Percentiles rank a stretch among this genome's conserved stretches.
Conservation (phyloP, 139 green algal genomes). For the Trebouxia sp. region DNA sequence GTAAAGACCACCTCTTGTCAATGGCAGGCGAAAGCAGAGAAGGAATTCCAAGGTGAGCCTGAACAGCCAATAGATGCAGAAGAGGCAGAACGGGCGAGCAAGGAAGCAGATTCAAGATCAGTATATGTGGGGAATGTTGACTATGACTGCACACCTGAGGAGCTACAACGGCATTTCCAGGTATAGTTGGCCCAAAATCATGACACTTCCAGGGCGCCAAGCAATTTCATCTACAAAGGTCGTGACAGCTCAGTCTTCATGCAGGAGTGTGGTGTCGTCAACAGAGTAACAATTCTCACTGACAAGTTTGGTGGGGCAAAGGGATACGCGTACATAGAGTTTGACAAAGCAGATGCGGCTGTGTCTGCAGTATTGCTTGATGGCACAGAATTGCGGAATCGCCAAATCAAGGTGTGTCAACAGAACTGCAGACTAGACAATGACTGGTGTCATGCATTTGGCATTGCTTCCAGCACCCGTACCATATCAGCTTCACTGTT, state of each 20-base stretch:
- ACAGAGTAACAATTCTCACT: conserved; percentile 97
- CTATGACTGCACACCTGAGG: conserved; percentile 92
- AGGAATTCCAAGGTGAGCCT: conserved; percentile 15
- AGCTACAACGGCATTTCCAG: conserved; percentile 92
- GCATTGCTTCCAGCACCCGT: neutral
- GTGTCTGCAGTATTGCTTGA: conserved; percentile 84
- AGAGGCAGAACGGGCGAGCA: conserved; percentile 41
- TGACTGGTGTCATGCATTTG: too few relatives aligned
- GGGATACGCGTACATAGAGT: conserved; percentile 98
- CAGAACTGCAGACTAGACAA: too few relatives aligned
- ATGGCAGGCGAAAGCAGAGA: conserved; percentile 46
- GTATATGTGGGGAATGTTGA: conserved; percentile 96
- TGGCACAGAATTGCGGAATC: conserved; percentile 72
- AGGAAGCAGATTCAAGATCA: conserved; percentile 85
- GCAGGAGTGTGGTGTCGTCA: conserved; percentile 94
- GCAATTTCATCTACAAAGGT: too few relatives aligned
- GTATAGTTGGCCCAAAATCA: conserved; percentile 30
- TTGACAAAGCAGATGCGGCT: conserved; percentile 94
- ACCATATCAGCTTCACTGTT: neutral
- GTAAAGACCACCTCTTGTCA: too few relatives aligned
- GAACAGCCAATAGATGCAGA: conserved; percentile 25
- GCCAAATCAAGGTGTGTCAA: conserved; percentile 82
- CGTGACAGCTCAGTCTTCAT: too few relatives aligned
- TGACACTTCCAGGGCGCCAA: neutral
- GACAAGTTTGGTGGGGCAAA: conserved; percentile 95